Evolutionary conservation across 2,329 filamentous ascomycete genomes (phyloP).

Genomic region (Claviceps sorghi): DNA sequence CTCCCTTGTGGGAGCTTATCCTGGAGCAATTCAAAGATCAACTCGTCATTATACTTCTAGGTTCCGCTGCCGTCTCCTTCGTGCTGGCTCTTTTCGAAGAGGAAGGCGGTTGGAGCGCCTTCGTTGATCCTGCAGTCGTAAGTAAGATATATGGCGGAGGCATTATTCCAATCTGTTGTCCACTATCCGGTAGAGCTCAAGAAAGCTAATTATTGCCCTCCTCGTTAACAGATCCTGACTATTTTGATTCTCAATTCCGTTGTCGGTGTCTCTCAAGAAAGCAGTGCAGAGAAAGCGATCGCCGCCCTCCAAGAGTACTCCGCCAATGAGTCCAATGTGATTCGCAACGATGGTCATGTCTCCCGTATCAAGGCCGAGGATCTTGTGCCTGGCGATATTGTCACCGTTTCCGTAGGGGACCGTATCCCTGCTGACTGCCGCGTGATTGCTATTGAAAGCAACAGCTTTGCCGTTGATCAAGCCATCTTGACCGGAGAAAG

Average conservation of each 20-base stretch:
- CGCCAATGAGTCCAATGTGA: constrained; percentile 88
- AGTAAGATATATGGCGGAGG: constrained; percentile 24
- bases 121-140: constrained; percentile 91
- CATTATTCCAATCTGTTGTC: background rate
- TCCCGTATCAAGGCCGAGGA: constrained; percentile 89
- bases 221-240: constrained; percentile 60
- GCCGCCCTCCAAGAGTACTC: constrained; percentile 97
- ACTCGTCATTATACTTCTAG: constrained; percentile 86
- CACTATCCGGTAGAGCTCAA: background rate
- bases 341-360: constrained; percentile 65
- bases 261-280: constrained; percentile 96
- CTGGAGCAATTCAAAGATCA: constrained; percentile 99
- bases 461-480: constrained; percentile 93
- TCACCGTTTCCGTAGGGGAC: constrained; percentile 79
- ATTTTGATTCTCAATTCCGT: constrained; percentile 94
- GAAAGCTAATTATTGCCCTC: background rate
- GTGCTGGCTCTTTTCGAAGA: constrained; percentile 86
- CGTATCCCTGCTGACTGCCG: constrained; percentile 92
- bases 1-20: constrained; percentile 89
- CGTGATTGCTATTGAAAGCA: constrained; percentile 80
- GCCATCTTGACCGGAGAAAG: constrained; percentile 95
- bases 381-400: constrained; percentile 83
- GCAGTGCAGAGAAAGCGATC: constrained; percentile 95
- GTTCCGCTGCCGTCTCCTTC: constrained; percentile 86
- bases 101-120: constrained; percentile 87